These are phyloP conservation scores for Thraustochytrium striatum DNA, from an alignment of 352 stramenopile genomes.

Conservation along the genomic window DNA sequence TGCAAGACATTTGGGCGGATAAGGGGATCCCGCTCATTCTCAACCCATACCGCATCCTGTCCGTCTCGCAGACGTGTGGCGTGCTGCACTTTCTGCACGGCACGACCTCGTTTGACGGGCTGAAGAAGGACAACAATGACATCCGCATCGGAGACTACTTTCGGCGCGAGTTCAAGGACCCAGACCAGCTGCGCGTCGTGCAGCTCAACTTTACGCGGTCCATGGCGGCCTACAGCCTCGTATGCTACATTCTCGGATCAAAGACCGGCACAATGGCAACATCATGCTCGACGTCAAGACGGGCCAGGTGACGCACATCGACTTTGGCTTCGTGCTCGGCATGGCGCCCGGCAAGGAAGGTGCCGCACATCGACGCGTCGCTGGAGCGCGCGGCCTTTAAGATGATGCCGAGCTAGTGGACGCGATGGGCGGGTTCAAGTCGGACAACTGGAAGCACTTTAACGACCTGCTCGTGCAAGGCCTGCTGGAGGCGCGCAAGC, in stretches of 20 bases:
- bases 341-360: conserved; percentile 75
- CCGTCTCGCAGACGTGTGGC: conserved; percentile 49
- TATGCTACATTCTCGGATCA: conserved; percentile 83
- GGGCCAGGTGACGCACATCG: conserved; percentile 88
- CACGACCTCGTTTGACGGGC: conserved; percentile 52
- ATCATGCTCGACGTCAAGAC: conserved; percentile 78
- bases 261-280: conserved; percentile 93
- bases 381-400: conserved; percentile 91
- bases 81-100: conserved; percentile 55
- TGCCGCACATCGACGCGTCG: conserved; percentile 69
- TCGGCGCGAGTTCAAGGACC: not conserved
- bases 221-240: conserved; percentile 51
- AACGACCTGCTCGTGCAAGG: conserved; percentile 50
- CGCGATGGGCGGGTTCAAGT: conserved; percentile 58
- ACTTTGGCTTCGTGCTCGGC: conserved; percentile 93
- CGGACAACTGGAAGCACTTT: conserved; percentile 48
- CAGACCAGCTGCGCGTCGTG: not conserved
- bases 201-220: conserved; percentile 42
- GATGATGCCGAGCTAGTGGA: conserved; percentile 88
- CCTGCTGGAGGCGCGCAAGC: conserved; percentile 45
- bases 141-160: conserved; percentile 53
- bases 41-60: conserved; percentile 53
- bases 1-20: conserved; percentile 81
- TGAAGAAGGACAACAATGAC: conserved; percentile 54
- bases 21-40: conserved; percentile 49